phyloP scores from a whole-genome alignment of 2,329 filamentous ascomycete species.

The Cladosporium austrohemisphaericum region DNA sequence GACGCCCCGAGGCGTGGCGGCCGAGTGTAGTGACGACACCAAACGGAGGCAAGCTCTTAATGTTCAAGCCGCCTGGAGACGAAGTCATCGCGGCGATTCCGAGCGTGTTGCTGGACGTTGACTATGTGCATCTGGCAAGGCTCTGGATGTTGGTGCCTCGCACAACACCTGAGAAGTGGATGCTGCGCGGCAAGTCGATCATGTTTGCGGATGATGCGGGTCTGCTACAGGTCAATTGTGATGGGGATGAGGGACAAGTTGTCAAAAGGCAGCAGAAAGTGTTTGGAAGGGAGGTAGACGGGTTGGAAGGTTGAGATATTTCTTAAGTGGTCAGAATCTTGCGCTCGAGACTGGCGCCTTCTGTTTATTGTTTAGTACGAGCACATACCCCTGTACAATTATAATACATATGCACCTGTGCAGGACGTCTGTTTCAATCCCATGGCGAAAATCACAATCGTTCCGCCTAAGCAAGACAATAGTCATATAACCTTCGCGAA shows the following conservation, averaged over 20 bases:
- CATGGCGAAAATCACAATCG: no score
- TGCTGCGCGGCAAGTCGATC: constrained; percentile 37
- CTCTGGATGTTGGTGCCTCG: constrained; percentile 38
- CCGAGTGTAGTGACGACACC: constrained; percentile 26
- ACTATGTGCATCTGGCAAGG: constrained; percentile 32
- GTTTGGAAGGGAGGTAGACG: constrained; percentile 19
- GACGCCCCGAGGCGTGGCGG: constrained; percentile 28
- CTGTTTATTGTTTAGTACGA: no score
- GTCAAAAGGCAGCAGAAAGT: constrained; percentile 18
- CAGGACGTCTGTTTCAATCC: no score
- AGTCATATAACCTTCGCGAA: constrained; percentile 23
- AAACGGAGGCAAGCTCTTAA: constrained; percentile 27
- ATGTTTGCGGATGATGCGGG: constrained; percentile 38
- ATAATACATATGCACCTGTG: no score
- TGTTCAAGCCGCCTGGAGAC: constrained; percentile 27
- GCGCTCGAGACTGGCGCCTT: no score
- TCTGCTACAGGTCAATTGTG: constrained; percentile 22
- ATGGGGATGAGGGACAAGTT: constrained; percentile 22
- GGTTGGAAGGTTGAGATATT: not conserved
- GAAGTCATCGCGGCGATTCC: constrained; percentile 28
- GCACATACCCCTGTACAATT: no score
- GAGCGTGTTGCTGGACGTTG: constrained; percentile 27
- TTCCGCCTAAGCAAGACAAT: no score
- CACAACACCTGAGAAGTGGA: constrained; percentile 35
- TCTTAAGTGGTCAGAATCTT: no score